phyloP scores from a whole-genome alignment of 2,329 filamentous ascomycete genomes.

The Cryoendolithus antarcticus region DNA sequence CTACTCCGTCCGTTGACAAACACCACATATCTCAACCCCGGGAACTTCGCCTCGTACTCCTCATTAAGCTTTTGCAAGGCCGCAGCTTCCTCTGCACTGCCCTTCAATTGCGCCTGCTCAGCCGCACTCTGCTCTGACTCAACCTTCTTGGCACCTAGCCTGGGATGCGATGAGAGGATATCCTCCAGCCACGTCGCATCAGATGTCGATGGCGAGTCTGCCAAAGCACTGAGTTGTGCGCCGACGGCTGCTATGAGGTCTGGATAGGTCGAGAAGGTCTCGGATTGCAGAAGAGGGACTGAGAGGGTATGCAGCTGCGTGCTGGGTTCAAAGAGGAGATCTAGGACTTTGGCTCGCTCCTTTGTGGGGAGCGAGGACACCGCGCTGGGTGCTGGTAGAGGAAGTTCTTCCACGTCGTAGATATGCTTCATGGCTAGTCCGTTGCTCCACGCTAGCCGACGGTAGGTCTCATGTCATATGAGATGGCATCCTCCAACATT shows the following conservation, averaged over 20 bases:
- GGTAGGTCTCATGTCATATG: too few relatives aligned
- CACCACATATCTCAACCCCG: constrained; percentile 75
- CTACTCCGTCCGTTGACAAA: constrained; percentile 77
- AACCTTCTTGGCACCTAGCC: constrained; percentile 68
- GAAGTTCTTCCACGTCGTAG: too few relatives aligned
- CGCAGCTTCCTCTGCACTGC: constrained; percentile 39
- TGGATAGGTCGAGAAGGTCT: constrained; percentile 52
- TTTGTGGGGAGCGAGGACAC: constrained; percentile 45
- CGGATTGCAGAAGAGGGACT: constrained; percentile 49
- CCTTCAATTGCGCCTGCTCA: constrained; percentile 67
- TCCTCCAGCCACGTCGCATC: constrained; percentile 49
- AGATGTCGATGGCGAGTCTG: constrained; percentile 22
- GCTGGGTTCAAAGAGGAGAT: constrained; percentile 77
- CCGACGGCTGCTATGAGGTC: constrained; percentile 57
- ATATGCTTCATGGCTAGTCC: too few relatives aligned
- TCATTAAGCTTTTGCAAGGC: constrained; percentile 53
- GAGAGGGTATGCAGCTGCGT: constrained; percentile 60
- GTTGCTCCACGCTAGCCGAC: too few relatives aligned
- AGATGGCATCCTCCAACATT: too few relatives aligned
- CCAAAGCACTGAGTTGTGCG: constrained; percentile 48
- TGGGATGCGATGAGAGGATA: constrained; percentile 71
- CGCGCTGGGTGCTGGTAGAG: constrained; percentile 45
- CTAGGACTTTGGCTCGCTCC: constrained; percentile 48
- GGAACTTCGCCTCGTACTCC: constrained; percentile 70
- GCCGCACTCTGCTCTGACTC: constrained; percentile 69